phyloP scores from a whole-genome alignment of 306 rosid species.

The Acacia acuminata region DNA sequence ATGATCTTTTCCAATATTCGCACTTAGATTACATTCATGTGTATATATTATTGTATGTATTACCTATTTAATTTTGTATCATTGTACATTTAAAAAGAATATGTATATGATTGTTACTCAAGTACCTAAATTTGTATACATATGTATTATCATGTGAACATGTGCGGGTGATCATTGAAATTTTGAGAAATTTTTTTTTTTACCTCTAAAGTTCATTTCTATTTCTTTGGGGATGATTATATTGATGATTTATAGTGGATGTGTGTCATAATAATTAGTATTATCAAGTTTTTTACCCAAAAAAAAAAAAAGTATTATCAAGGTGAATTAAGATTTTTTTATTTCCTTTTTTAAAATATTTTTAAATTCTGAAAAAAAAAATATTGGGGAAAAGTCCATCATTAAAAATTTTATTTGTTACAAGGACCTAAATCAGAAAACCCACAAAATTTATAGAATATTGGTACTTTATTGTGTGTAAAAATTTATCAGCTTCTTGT shows the following conservation, averaged over 20 bases:
- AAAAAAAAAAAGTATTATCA: too few relatives aligned
- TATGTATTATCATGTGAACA: background rate
- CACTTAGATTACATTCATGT: background rate
- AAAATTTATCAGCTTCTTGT: too few relatives aligned
- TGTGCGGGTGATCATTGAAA: conserved; percentile 7
- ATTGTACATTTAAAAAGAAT: background rate
- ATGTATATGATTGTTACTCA: background rate
- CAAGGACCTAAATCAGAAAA: too few relatives aligned
- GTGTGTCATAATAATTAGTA: too few relatives aligned
- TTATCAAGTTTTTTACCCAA: too few relatives aligned
- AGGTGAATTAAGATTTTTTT: too few relatives aligned
- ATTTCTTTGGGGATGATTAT: background rate
- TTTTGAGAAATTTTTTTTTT: background rate
- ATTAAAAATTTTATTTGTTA: too few relatives aligned
- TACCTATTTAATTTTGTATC: background rate
- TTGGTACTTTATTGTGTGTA: too few relatives aligned
- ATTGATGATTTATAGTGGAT: background rate
- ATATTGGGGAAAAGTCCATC: too few relatives aligned
- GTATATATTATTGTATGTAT: background rate
- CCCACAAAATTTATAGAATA: too few relatives aligned
- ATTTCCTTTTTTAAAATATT: too few relatives aligned
- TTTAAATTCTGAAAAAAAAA: too few relatives aligned
- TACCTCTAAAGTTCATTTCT: background rate
- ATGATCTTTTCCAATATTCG: background rate
- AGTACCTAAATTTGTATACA: background rate